These are phyloP conservation scores for Debaryomyces singareniensis DNA, from an alignment of 1,139 yeast genomes.

Conservation along the genomic window DNA sequence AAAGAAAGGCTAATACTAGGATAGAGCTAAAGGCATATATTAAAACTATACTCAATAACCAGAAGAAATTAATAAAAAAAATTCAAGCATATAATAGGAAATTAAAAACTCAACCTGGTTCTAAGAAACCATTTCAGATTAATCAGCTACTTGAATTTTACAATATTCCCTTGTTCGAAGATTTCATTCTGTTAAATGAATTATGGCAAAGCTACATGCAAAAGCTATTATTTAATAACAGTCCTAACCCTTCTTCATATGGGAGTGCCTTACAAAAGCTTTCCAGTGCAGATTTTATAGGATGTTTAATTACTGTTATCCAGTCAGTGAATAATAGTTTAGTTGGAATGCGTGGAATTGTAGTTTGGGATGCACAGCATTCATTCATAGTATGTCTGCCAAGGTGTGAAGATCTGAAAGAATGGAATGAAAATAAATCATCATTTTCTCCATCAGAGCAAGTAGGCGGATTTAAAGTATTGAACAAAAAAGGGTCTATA, in stretches of 20 bases:
- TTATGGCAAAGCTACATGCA: constrained; percentile 61
- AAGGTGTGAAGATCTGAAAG: constrained; percentile 31
- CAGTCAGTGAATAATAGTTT: constrained; percentile 52
- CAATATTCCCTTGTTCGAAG: constrained; percentile 45
- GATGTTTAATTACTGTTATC: constrained; percentile 58
- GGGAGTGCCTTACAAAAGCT: constrained; percentile 46
- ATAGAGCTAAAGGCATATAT: constrained; percentile 41
- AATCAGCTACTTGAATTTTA: constrained; percentile 24
- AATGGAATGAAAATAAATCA: constrained; percentile 15
- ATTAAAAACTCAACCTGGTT: constrained; percentile 7
- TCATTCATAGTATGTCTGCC: constrained; percentile 62
- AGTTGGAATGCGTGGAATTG: constrained; percentile 70
- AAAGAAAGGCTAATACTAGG: constrained; percentile 30
- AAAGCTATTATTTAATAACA: constrained; percentile 39
- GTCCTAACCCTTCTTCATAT: constrained; percentile 16
- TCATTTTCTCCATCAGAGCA: constrained; percentile 23
- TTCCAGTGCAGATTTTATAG: constrained; percentile 80
- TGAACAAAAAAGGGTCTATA: constrained; percentile 56
- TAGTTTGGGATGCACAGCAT: constrained; percentile 81
- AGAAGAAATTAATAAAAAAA: constrained; percentile 28
- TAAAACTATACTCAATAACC: constrained; percentile 27
- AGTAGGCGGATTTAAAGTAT: constrained; percentile 47
- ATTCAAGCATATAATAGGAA: constrained; percentile 22
- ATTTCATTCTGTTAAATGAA: constrained; percentile 44
- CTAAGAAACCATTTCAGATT: constrained; percentile 19